phyloP scores from a whole-genome alignment of 2,329 filamentous ascomycete species.

The Hansfordia pulvinata region DNA sequence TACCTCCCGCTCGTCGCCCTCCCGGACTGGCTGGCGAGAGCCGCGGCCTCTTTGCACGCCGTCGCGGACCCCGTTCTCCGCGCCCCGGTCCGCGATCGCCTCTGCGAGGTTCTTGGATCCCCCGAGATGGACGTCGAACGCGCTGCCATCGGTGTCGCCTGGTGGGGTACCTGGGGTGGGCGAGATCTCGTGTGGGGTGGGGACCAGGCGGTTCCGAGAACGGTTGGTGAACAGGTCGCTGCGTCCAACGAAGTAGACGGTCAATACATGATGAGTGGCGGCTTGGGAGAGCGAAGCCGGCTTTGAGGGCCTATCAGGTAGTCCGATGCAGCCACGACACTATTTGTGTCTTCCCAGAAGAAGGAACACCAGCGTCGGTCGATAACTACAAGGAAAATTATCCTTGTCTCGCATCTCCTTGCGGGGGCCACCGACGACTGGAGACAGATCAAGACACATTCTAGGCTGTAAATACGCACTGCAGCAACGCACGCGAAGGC shows the following conservation, averaged over 20 bases:
- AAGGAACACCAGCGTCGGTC: too few relatives aligned
- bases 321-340: too few relatives aligned
- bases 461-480: too few relatives aligned
- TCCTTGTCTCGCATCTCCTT: too few relatives aligned
- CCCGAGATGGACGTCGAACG: conserved; percentile 85
- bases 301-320: background rate
- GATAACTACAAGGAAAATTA: too few relatives aligned
- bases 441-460: too few relatives aligned
- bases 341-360: background rate
- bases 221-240: too few relatives aligned
- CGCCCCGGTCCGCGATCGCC: conserved; percentile 51
- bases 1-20: conserved; percentile 56
- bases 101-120: conserved; percentile 66
- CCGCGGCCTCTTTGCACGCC: conserved; percentile 52
- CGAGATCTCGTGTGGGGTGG: conserved; percentile 32
- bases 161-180: conserved; percentile 60
- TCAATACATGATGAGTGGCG: conserved; percentile 40
- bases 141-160: conserved; percentile 63
- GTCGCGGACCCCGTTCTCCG: conserved; percentile 50
- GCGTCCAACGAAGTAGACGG: conserved; percentile 10
- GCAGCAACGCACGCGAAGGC: too few relatives aligned
- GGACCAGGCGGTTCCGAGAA: conserved; percentile 9
- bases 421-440: too few relatives aligned
- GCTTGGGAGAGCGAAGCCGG: conserved; percentile 16
- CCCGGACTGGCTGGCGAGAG: conserved; percentile 67